Percentiles rank a stretch among this genome's conserved stretches.
phyloP scores from a whole-genome alignment of 164 flowering plant genomes.

The Vitis amurensis region DNA sequence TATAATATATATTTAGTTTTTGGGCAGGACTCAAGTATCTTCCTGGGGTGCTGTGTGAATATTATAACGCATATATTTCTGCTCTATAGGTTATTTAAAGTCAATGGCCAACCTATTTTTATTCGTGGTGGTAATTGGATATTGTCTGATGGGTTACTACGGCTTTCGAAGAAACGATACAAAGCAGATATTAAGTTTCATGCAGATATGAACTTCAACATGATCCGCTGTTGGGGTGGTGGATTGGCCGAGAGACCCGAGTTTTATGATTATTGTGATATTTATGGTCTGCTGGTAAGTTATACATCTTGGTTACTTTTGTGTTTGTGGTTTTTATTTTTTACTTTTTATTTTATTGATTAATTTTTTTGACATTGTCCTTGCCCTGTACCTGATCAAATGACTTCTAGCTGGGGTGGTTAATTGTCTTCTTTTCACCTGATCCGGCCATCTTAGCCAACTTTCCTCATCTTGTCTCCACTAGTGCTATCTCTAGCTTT shows the following conservation, averaged over 20 bases:
- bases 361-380: no score
- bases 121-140: slow-evolving; percentile 99
- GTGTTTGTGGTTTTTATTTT: not conserved
- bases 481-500: no score
- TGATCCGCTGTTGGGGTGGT: slow-evolving; percentile 99
- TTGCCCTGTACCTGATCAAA: no score
- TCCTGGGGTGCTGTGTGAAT: not conserved
- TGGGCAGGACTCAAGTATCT: not conserved
- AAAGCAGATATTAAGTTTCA: slow-evolving; percentile 92
- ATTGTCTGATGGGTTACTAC: slow-evolving; percentile 86
- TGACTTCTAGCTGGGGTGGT: no score
- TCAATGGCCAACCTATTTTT: slow-evolving; percentile 88
- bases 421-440: no score
- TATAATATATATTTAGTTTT: slow-evolving; percentile 19
- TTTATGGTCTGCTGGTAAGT: slow-evolving; percentile 90
- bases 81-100: slow-evolving; percentile 76
- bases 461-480: no score
- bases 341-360: no score
- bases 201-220: slow-evolving; percentile 96
- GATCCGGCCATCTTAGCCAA: no score
- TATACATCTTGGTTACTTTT: slow-evolving; percentile 5
- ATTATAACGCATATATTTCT: slow-evolving; percentile 3
- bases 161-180: slow-evolving; percentile 82
- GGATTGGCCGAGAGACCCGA: slow-evolving; percentile 98
- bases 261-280: slow-evolving; percentile 93